Evolutionary conservation across 1,284 basidiomycete species (phyloP).

Genomic region (Cryptococcus deneoformans): DNA sequence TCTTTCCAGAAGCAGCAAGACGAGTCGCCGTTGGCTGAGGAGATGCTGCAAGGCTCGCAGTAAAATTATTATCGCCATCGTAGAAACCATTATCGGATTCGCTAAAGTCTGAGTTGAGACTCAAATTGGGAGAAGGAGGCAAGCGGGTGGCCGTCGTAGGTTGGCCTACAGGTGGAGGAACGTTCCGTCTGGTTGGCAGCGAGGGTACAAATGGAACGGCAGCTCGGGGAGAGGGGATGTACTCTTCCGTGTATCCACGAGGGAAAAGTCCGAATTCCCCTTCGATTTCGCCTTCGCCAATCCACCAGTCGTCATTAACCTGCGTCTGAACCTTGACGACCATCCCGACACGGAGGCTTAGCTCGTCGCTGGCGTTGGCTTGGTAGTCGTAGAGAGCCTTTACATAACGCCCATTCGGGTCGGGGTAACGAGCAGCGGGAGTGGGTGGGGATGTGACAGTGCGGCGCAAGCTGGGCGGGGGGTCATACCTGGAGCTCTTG

Average conservation of each 20-base stretch:
- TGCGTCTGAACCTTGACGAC: conserved; percentile 70
- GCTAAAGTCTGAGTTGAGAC: conserved; percentile 20
- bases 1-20: conserved; percentile 35
- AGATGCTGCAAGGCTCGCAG: conserved; percentile 21
- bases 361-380: conserved; percentile 64
- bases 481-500: conserved; percentile 6
- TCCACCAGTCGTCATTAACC: conserved; percentile 56
- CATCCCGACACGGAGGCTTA: conserved; percentile 67
- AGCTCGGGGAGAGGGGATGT: conserved; percentile 31
- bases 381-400: conserved; percentile 70
- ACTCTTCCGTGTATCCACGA: conserved; percentile 62
- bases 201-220: conserved; percentile 28
- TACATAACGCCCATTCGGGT: conserved; percentile 46
- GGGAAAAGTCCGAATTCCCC: conserved; percentile 75
- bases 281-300: conserved; percentile 7
- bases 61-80: conserved; percentile 29
- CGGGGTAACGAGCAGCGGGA: conserved; percentile 5
- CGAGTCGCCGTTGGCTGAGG: conserved; percentile 16
- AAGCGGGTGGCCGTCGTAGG: conserved; percentile 1
- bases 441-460: conserved; percentile 32
- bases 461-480: conserved; percentile 27
- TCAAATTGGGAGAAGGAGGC: conserved; percentile 14
- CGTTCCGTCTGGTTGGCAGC: conserved; percentile 8
- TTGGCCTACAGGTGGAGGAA: conserved; percentile 11
- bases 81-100: conserved; percentile 23